These are phyloP conservation scores for Hondaea fermentalgiana DNA, from an alignment of 108 stramenopile genomes.

Conservation along the genomic window DNA sequence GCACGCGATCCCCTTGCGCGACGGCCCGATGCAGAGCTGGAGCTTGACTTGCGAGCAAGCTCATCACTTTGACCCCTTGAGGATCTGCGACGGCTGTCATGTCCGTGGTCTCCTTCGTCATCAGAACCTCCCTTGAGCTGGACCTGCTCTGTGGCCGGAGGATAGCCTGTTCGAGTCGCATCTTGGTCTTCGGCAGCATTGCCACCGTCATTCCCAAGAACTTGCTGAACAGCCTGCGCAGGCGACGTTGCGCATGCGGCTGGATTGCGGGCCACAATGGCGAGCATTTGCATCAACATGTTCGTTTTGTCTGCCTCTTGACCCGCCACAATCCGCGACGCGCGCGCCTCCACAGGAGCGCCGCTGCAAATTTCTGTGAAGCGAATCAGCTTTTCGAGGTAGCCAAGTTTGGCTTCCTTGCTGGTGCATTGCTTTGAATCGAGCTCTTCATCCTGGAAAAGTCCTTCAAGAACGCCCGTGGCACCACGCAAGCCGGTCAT, in stretches of 20 bases:
- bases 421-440: constrained; percentile 10
- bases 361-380: constrained; percentile 20
- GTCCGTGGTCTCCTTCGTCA: not conserved
- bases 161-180: not conserved
- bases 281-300: constrained; percentile 58
- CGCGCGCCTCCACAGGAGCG: constrained; percentile 44
- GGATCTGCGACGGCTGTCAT: too few species aligned
- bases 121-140: constrained; percentile 3
- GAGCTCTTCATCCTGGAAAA: constrained; percentile 36
- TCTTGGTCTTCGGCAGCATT: not conserved
- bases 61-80: too few species aligned
- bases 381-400: constrained; percentile 17
- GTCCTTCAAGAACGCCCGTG: constrained; percentile 40
- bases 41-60: too few species aligned
- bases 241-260: not conserved
- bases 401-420: constrained; percentile 16
- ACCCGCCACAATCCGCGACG: constrained; percentile 62
- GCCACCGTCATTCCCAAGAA: not conserved
- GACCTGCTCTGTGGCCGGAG: not conserved
- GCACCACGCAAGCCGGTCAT: constrained; percentile 45
- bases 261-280: constrained; percentile 39
- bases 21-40: too few species aligned
- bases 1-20: too few species aligned
- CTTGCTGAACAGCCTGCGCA: not conserved
- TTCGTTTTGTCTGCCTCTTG: constrained; percentile 64